Evolutionary conservation across 768 basidiomycete species (phyloP), one percentile per base, ranked within the genome.

Genomic region (Tricholoma saponaceum): DNA sequence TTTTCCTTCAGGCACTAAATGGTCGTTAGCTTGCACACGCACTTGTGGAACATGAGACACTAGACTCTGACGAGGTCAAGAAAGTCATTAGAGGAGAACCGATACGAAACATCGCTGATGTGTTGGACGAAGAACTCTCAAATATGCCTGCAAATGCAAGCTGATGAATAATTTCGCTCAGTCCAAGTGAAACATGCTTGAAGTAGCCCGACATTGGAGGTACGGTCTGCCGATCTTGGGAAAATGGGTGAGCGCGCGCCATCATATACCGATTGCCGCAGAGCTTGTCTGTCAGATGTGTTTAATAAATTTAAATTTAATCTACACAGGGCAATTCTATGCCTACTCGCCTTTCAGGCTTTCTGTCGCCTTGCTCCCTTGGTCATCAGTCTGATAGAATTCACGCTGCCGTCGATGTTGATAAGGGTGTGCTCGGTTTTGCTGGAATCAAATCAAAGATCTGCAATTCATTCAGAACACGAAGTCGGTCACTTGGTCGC

Each of bases 1-100:
- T 52, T 22, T 37, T 33, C 50, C 52, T 26, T 46, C 25, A 37
- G 59, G 44, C 58, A 46, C 59, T 60, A 43, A 56, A 60, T 10
- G 5, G 23, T 18, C 30, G 39, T 18, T 49, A 95, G 93, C 84
- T 98, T 39, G 95, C 96, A 1, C 82, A 83, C 55, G 96, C 96
- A 9, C 76, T 99, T 57, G 89, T 99, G 12, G 95, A 98, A 70
- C 89, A 96, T 72, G 96, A 99, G 76, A 98, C 96, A 18, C 76
- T 99, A 61, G 86, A 87, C 62, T 77, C 83, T 39, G 87, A 91
- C 9, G 94, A 99, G 71, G 95, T 98, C 16, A 77, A 80, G 66
- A 87, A 83, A 72, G 93, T 95, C 23, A 82, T 98, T 68, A 85
- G 79, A 57, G 95, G 95, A 37, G 86, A 96, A 70, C 78, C 81